Conservation (phyloP, 768 basidiomycete species). For the Leccinum aurantiacum region DNA sequence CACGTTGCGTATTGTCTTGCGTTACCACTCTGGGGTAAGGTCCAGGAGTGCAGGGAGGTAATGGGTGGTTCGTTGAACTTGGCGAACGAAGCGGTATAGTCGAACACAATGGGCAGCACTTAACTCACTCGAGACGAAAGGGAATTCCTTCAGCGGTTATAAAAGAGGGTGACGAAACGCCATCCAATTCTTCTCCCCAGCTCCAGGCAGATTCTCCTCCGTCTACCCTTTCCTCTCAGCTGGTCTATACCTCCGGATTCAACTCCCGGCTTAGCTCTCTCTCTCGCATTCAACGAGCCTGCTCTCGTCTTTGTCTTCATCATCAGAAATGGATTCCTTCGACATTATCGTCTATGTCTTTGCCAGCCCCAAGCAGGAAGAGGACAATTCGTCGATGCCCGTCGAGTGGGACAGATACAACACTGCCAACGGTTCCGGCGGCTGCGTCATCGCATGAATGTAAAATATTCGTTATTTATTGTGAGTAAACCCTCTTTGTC, state of each 20-base stretch:
- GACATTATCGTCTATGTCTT: slow-evolving; percentile 18
- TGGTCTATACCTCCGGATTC: not conserved
- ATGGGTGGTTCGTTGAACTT: not conserved
- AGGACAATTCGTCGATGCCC: slow-evolving; percentile 14
- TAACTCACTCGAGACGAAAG: not conserved
- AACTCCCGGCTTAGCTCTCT: not conserved
- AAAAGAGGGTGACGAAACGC: slow-evolving; percentile 10
- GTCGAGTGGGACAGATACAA: slow-evolving; percentile 8
- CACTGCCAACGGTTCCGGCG: not conserved
- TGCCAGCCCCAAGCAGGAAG: slow-evolving; percentile 1
- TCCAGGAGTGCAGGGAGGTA: not conserved
- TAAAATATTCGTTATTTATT: too few species aligned
- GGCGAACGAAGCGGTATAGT: not conserved
- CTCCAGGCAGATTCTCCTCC: slow-evolving; percentile 7
- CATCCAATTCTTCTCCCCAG: slow-evolving; percentile 1
- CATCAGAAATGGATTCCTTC: slow-evolving; percentile 25
- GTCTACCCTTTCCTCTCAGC: not conserved
- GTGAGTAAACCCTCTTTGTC: too few species aligned
- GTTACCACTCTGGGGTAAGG: slow-evolving; percentile 3
- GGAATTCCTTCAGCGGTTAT: slow-evolving; percentile 11
- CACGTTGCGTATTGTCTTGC: slow-evolving; percentile 21
- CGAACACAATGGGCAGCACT: not conserved
- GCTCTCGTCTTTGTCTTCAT: not conserved
- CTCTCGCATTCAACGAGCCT: not conserved
- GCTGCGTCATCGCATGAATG: slow-evolving; percentile 26